phyloP scores from a whole-genome alignment of 2,329 filamentous ascomycete genomes.

The Botrytis pseudocinerea region DNA sequence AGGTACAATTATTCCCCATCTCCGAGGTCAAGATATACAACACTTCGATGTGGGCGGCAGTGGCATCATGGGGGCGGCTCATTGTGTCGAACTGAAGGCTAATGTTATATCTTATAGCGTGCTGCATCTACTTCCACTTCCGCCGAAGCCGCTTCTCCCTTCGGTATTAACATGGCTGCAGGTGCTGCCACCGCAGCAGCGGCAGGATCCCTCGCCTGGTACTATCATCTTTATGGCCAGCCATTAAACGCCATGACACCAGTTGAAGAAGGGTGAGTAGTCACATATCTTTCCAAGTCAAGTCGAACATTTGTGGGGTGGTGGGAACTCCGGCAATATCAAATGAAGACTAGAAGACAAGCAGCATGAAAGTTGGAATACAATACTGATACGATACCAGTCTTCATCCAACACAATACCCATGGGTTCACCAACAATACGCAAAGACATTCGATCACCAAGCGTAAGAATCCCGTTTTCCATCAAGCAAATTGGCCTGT shows the following conservation, averaged over 20 bases:
- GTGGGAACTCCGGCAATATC: background rate
- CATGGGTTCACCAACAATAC: conserved; percentile 92
- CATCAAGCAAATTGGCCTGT: conserved; percentile 1
- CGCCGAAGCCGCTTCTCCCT: conserved; percentile 70
- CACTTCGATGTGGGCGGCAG: conserved; percentile 35
- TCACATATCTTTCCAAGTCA: background rate
- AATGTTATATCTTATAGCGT: conserved; percentile 52
- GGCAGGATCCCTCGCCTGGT: conserved; percentile 90
- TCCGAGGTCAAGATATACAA: conserved; percentile 4
- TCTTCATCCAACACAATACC: conserved; percentile 87
- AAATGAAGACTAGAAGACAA: conserved; percentile 19
- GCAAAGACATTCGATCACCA: conserved; percentile 96
- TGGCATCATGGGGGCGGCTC: background rate
- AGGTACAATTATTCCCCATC: conserved; percentile 58
- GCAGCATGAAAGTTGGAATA: conserved; percentile 21
- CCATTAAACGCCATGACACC: conserved; percentile 86
- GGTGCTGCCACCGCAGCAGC: conserved; percentile 83
- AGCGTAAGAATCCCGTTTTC: conserved; percentile 65
- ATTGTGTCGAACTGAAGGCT: conserved; percentile 40
- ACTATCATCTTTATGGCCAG: conserved; percentile 93
- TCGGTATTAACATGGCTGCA: conserved; percentile 83
- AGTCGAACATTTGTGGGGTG: conserved; percentile 1
- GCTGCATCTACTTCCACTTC: conserved; percentile 64
- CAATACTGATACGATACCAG: conserved; percentile 48
- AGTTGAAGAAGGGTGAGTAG: conserved; percentile 92